Base-by-base conservation (phyloP, 2,329 filamentous ascomycete genomes). In the Penicillium sp. region DNA sequence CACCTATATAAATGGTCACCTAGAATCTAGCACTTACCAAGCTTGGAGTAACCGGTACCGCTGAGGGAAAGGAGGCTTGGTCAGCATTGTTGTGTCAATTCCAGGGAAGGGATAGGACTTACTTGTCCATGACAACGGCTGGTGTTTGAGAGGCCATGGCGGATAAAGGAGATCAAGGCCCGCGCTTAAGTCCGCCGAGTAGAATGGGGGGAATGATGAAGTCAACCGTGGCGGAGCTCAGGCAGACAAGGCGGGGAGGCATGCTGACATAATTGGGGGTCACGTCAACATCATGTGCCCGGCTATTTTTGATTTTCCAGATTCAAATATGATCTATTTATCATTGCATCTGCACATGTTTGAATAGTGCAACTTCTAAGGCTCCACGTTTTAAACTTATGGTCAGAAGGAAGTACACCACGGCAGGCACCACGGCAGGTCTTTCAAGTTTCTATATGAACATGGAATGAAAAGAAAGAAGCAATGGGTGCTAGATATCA, bases 91-190 rank as follows among this genome's bases (percentile, higher is more conserved):
- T 40, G 54, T 64, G 58, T 59, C 64, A 53, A 49, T 46, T 55
- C 41, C n/a, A n/a, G 45, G 14, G 29, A 20, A 18, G 26, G 41
- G 58, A 59, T 44, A 44, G 57, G 64, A 84, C 91, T 80, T 88
- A 97, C 94, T 99, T 99, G 94, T 99, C 94, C 93, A 99, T 99
- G 91, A 99, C 94, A 97, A 99, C 94, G 90, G 94, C 94, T 71
- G 94, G 94, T 75, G 94, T 97, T 86, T 97, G 93, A 81, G 89
- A 89, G 74, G 94, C 93, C 94, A 99, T 99, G 61, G 69, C 74
- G 69, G 58, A 57, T 55, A 51, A 44, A 49, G 31, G 31, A 47
- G 25, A 50, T 49, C 53, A 56, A 49, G 47, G 49, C 57, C 59
- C 47, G 53, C 44, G 51, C 46, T 54, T 31, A 47, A 49, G 53